phyloP scores from a whole-genome alignment of 768 basidiomycete genomes.

The Boletus subcaerulescens region DNA sequence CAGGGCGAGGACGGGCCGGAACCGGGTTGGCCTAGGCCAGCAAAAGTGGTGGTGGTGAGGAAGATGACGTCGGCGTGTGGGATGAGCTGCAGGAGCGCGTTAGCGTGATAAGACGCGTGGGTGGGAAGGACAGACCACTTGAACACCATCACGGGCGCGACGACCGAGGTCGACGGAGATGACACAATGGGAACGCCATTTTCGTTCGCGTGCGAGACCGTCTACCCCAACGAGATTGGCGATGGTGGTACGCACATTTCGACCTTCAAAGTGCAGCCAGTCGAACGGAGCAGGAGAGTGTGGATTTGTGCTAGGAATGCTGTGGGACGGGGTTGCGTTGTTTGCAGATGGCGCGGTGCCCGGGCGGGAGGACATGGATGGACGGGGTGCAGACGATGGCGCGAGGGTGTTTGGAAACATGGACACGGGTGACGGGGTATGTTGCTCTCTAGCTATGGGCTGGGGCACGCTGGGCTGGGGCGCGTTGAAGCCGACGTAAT shows the following conservation, averaged over 20 bases:
- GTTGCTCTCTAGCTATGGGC: conserved; percentile 19
- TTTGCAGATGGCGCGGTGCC: conserved; percentile 27
- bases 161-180: conserved; percentile 79
- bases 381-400: conserved; percentile 28
- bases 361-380: conserved; percentile 35
- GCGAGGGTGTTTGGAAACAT: conserved; percentile 25
- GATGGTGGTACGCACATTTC: conserved; percentile 75
- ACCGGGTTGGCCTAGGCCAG: neutral
- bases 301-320: conserved; percentile 38
- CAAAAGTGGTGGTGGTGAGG: conserved; percentile 36
- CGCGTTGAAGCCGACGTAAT: conserved; percentile 44
- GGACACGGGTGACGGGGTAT: conserved; percentile 28
- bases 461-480: conserved; percentile 17
- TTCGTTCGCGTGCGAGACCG: conserved; percentile 76
- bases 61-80: conserved; percentile 84
- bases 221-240: conserved; percentile 78
- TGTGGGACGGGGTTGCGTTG: conserved; percentile 8
- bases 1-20: conserved; percentile 39
- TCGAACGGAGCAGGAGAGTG: conserved; percentile 77
- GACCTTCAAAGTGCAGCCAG: conserved; percentile 84
- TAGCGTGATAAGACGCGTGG: neutral
- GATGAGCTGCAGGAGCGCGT: conserved; percentile 52
- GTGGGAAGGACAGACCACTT: conserved; percentile 55
- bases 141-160: conserved; percentile 70
- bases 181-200: conserved; percentile 80